Evolutionary conservation across 2,329 filamentous ascomycete genomes (phyloP).

Genomic region (Botryotinia convoluta): DNA sequence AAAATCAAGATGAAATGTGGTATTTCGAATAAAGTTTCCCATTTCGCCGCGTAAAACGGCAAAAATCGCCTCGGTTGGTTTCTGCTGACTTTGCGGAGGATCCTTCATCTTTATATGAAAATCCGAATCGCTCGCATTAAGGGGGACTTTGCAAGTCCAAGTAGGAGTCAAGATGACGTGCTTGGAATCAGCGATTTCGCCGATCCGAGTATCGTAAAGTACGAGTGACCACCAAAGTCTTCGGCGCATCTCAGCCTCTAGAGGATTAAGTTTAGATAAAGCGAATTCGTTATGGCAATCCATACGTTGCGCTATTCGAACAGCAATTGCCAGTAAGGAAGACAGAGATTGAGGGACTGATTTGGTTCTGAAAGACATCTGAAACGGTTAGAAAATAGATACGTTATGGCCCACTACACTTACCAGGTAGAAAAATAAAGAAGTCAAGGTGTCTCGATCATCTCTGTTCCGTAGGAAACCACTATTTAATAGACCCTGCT

Average conservation of each 20-base stretch:
- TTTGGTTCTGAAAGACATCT: conserved; percentile 31
- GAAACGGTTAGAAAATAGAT: conserved; percentile 23
- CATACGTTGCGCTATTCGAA: conserved; percentile 66
- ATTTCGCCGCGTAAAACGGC: conserved; percentile 56
- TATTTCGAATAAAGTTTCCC: conserved; percentile 43
- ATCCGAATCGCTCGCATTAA: conserved; percentile 62
- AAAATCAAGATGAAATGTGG: conserved; percentile 31
- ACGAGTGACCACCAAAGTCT: conserved; percentile 72
- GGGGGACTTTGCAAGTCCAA: conserved; percentile 56
- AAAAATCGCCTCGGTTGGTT: conserved; percentile 60
- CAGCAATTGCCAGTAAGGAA: conserved; percentile 61
- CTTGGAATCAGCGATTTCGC: conserved; percentile 59
- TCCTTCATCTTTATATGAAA: conserved; percentile 57
- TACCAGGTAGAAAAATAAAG: conserved; percentile 54
- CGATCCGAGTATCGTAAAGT: conserved; percentile 65
- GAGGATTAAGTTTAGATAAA: conserved; percentile 47
- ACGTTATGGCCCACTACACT: conserved; percentile 28
- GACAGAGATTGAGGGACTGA: conserved; percentile 61
- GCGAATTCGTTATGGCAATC: conserved; percentile 64
- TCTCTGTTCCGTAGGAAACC: conserved; percentile 41
- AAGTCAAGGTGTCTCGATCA: conserved; percentile 48
- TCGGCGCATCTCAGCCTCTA: conserved; percentile 68
- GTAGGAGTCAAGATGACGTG: conserved; percentile 40
- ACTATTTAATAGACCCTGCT: conserved; percentile 47
- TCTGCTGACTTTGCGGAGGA: conserved; percentile 47